phyloP scores from a whole-genome alignment of 768 basidiomycete species.

The Suillus subaureus region DNA sequence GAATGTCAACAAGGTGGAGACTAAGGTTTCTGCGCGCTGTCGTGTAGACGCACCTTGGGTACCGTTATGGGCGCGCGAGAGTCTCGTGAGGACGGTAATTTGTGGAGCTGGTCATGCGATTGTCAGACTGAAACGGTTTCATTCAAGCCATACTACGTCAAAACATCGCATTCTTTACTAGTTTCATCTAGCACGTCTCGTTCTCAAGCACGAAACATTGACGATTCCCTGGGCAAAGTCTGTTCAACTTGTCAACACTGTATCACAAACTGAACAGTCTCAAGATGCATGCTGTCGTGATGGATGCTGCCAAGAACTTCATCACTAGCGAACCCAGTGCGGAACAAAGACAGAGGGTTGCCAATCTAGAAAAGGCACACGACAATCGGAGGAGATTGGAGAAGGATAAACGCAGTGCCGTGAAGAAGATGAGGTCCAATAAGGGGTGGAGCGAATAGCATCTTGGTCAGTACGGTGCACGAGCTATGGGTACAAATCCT shows the following conservation, averaged over 20 bases:
- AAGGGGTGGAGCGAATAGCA: constrained; percentile 23
- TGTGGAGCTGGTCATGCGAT: neutral
- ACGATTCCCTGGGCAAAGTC: constrained; percentile 73
- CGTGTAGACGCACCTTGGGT: constrained; percentile 63
- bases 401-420: constrained; percentile 27
- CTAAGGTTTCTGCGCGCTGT: constrained; percentile 72
- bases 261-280: neutral
- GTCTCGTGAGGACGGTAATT: constrained; percentile 50
- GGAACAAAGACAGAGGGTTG: constrained; percentile 30
- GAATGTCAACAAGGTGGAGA: constrained; percentile 90
- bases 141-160: constrained; percentile 60
- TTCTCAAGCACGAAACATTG: constrained; percentile 77
- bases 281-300: constrained; percentile 31
- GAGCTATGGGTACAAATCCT: neutral
- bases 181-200: constrained; percentile 70
- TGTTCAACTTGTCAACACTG: constrained; percentile 9
- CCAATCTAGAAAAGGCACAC: constrained; percentile 22
- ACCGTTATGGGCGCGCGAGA: constrained; percentile 61
- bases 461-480: neutral
- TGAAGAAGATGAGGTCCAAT: constrained; percentile 29
- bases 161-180: constrained; percentile 68
- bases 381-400: constrained; percentile 24
- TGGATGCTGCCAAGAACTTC: constrained; percentile 22
- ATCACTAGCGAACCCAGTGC: constrained; percentile 26
- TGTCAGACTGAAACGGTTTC: neutral